Base-by-base conservation (phyloP, 352 stramenopile genomes). In the Phytopythium chamaehyphon region DNA sequence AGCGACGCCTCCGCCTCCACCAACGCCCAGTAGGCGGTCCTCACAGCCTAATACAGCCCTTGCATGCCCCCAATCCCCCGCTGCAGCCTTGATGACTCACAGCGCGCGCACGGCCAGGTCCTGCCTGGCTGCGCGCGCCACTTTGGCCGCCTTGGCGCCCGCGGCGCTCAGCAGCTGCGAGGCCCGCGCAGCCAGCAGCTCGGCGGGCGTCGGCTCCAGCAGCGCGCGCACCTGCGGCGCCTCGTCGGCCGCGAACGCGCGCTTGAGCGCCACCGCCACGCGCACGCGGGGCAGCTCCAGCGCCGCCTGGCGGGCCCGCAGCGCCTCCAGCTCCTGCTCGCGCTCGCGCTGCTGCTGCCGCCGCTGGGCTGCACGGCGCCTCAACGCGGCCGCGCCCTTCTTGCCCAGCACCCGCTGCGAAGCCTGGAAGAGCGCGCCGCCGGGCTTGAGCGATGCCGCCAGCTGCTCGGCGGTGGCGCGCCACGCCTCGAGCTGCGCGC, bases 81-180 rank as follows among this genome's bases (percentile, higher is more conserved):
- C 36, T 18, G 15, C 45, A 16, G n/a, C 35, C 23, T 23, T 22
- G 19, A 6, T n/a, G n/a, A n/a, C 26, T 59, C 55, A 90, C 16
- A 90, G 59, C 28, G 72, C 67, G 45, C 76, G 79, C 42, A 90
- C 76, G 24, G 61, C 57, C 68, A 85, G 85, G 51, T 88, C 76
- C 50, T 88, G 83, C 66, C 88, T 87, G 43, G 68, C 72, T 22
- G 71, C 70, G 6, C 51, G 46, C 1, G 66, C 67, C 11, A 56
- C 73, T 22, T 55, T 61, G 19, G 38, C 52, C 12, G 76, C 76
- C 10, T 63, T 61, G 3, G 61, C 59, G 10, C 72, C 68, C 12
- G 78, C 72, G 21, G 61, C 66, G 43, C 64, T 65, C 24, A 86
- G 37, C 16, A 86, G 28, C 31, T 83, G 64, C n/a, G 59, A 61